Evolutionary conservation across 1,284 basidiomycete genomes (phyloP).

Genomic region (Cutaneotrichosporon sp.): DNA sequence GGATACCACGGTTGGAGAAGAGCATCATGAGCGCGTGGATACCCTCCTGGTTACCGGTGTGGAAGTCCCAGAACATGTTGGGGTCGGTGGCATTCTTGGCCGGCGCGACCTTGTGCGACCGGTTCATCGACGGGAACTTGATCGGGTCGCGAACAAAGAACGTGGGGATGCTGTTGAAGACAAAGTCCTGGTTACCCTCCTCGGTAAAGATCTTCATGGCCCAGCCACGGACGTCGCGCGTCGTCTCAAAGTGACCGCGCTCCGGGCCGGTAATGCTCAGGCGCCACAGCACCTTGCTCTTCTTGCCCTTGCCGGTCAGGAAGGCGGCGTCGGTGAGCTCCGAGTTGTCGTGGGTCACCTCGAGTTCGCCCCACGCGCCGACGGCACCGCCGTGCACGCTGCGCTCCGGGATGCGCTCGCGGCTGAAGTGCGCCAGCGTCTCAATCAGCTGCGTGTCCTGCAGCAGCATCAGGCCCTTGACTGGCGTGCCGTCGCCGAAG

Average conservation of each 20-base stretch:
- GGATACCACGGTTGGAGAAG: constrained; percentile 74
- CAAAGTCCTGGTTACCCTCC: constrained; percentile 80
- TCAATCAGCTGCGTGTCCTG: constrained; percentile 17
- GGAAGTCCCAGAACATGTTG: constrained; percentile 61
- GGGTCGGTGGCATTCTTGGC: constrained; percentile 54
- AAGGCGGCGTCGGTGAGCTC: constrained; percentile 38
- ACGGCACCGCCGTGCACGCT: constrained; percentile 68
- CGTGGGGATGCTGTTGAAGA: constrained; percentile 54
- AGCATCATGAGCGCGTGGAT: constrained; percentile 73
- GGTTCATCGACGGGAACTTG: constrained; percentile 76
- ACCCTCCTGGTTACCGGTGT: constrained; percentile 52
- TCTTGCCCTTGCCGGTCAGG: constrained; percentile 60
- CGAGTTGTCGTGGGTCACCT: constrained; percentile 56
- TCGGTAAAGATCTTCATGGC: constrained; percentile 82
- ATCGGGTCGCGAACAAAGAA: constrained; percentile 80
- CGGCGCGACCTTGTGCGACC: constrained; percentile 61
- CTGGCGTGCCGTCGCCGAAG: constrained; percentile 10
- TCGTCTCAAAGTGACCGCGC: constrained; percentile 59
- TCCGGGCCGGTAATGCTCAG: constrained; percentile 77
- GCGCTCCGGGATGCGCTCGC: constrained; percentile 78
- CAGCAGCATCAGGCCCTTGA: constrained; percentile 12
- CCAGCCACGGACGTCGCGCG: constrained; percentile 83
- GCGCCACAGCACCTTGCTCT: constrained; percentile 68
- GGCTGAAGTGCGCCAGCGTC: constrained; percentile 59
- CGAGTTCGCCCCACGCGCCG: constrained; percentile 74